Base-by-base conservation (phyloP, 2,329 filamentous ascomycete species). In the Neophaeococcomyces aloes region DNA sequence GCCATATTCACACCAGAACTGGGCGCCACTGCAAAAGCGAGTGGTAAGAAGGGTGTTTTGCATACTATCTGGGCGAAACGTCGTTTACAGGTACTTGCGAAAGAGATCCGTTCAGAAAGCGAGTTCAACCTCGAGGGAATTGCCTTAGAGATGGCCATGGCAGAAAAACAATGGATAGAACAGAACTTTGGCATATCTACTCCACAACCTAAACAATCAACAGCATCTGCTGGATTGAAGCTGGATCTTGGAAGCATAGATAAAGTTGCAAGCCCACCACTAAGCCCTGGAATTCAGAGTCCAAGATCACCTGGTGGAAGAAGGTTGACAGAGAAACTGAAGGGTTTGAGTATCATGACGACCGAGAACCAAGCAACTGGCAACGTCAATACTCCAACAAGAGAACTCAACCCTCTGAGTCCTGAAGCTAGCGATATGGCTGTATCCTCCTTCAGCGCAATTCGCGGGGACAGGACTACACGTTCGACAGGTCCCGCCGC, bases 11-110 rank as follows among this genome's bases (percentile, higher is more conserved):
- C 85, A 1, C 77, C 81, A 0, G 81, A 82, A 47, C 68, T 94
- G 18, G 81, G 83, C 1, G 73, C 75, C 3, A 81, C 76, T 17
- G 76, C 76, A 10, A 71, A 76, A 18, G 69, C 78, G 14, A 75
- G 79, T 0, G 84, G 85, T 5, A 79, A 80, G 55, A 83, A 85
- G 50, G 87, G 87, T 1, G 85, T 94, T 2, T 65, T 94, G 47
- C 88, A 94, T 59, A 94, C 86, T 2, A 78, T 89, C 46, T 95
- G 88, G 86, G 88, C 85, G 14, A 87, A 87, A 68, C 81, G 84
- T 61, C 72, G 87, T 32, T 66, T 94, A 17, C 76, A 78, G 25
- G 79, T 83, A 49, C 67, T 94, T 37, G 77, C 86, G 40, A 71
- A 71, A 46, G 87, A 94, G 67, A 89, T 94, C 53, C 76, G 75